Base-by-base conservation (phyloP, 2,329 filamentous ascomycete species). In the Ophiostoma angusticollis region DNA sequence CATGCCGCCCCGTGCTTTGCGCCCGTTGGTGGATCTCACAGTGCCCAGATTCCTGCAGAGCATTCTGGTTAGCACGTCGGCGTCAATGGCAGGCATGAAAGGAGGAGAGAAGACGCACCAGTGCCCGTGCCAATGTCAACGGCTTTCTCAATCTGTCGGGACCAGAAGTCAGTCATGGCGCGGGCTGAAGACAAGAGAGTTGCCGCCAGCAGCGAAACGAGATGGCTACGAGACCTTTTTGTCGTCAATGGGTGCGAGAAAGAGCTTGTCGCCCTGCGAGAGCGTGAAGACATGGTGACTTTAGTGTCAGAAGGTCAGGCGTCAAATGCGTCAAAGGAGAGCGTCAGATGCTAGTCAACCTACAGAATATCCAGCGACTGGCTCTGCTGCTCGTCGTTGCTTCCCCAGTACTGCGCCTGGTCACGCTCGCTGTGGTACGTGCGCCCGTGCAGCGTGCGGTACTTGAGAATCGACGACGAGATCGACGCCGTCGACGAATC, bases 311-410 rank as follows among this genome's bases (percentile, higher is more conserved):
- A n/a, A n/a, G n/a, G n/a, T n/a, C n/a, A n/a, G n/a, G n/a, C n/a
- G n/a, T n/a, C n/a, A n/a, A n/a, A 18, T 28, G 2, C n/a, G 11
- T 23, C 5, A 31, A 31, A 18, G 8, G 16, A 31, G 13, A 3
- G 9, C 16, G 19, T 11, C 5, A n/a, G n/a, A n/a, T n/a, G n/a
- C n/a, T n/a, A n/a, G n/a, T n/a, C n/a, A n/a, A 22, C 43, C 43
- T 39, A 52, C 49, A 42, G 48, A 37, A 60, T 50, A 16, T 60
- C 57, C 45, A 56, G 47, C 0, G 51, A 47, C 14, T 58, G 50
- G n/a, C 45, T 54, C 28, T 56, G 54, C 17, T 38, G 42, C 19
- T 54, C 53, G 35, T 60, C 57, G 27, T 58, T 59, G 9, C 51
- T 40, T 7, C 40, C 45, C 54, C 55, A 57, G 36, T 57, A 57